Conservation (phyloP, 1,284 basidiomycete species). For the Athelia sp. region DNA sequence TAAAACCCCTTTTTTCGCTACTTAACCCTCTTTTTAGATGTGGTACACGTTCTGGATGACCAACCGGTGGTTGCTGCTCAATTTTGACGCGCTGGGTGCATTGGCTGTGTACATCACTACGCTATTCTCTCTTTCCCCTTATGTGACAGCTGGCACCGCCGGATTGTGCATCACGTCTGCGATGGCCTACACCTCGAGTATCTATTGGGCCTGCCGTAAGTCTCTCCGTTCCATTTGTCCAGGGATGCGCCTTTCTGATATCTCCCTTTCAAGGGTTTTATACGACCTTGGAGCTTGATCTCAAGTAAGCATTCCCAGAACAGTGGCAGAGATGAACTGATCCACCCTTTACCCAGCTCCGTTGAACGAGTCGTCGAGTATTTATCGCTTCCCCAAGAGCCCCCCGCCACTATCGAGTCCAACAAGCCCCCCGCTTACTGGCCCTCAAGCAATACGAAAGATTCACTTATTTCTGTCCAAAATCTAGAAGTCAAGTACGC, state of each 20-base stretch:
- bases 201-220: slow-evolving; percentile 5
- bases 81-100: slow-evolving; percentile 37
- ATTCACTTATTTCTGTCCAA: slow-evolving; percentile 55
- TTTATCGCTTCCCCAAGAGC: slow-evolving; percentile 82
- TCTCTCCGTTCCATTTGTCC: slow-evolving; percentile 32
- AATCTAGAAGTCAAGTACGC: slow-evolving; percentile 80
- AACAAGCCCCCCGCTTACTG: slow-evolving; percentile 78
- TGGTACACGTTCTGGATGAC: slow-evolving; percentile 80
- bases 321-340: background rate
- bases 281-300: slow-evolving; percentile 57
- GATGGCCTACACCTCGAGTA: slow-evolving; percentile 8
- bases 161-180: slow-evolving; percentile 15
- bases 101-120: slow-evolving; percentile 14
- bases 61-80: slow-evolving; percentile 71
- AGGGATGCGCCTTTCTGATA: background rate
- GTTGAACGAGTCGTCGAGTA: slow-evolving; percentile 91
- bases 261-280: slow-evolving; percentile 23
- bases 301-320: slow-evolving; percentile 47
- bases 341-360: slow-evolving; percentile 37
- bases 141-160: slow-evolving; percentile 8
- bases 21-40: slow-evolving; percentile 39
- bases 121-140: slow-evolving; percentile 9
- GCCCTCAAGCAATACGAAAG: slow-evolving; percentile 66
- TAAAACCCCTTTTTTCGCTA: background rate
- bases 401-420: slow-evolving; percentile 65